These are phyloP conservation scores for Trametes polyzona DNA, from an alignment of 1,284 basidiomycete genomes.

Conservation along the genomic window DNA sequence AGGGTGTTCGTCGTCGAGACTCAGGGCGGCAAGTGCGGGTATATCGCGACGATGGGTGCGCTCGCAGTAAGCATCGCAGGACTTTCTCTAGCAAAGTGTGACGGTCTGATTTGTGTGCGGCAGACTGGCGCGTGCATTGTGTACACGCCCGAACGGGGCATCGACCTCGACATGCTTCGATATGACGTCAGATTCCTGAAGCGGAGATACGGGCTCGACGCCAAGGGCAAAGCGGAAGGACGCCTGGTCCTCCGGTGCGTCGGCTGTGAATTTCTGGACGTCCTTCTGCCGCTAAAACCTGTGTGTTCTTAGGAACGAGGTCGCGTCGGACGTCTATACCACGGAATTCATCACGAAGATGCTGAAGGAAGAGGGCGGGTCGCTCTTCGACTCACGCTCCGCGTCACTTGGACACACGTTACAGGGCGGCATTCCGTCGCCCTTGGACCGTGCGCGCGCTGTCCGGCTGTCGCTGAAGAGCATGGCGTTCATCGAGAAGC, in stretches of 20 bases:
- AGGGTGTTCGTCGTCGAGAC: conserved; percentile 98
- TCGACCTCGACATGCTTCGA: conserved; percentile 80
- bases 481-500: conserved; percentile 91
- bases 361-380: conserved; percentile 90
- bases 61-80: conserved; percentile 73
- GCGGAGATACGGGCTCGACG: conserved; percentile 85
- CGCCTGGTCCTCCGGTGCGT: conserved; percentile 86
- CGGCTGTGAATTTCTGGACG: no score
- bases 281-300: not conserved
- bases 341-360: conserved; percentile 94
- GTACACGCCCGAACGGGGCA: conserved; percentile 93
- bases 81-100: no score
- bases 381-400: conserved; percentile 92
- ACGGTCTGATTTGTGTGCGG: not conserved
- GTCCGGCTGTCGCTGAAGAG: conserved; percentile 90
- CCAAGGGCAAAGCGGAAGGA: conserved; percentile 90
- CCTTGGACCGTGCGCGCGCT: conserved; percentile 90
- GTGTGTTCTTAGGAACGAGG: conserved; percentile 71
- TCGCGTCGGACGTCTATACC: conserved; percentile 86
- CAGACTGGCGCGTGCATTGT: conserved; percentile 91
- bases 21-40: conserved; percentile 96
- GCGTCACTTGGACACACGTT: conserved; percentile 96
- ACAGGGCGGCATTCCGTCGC: conserved; percentile 94
- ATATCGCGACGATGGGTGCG: conserved; percentile 94
- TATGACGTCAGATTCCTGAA: conserved; percentile 91